Evolutionary conservation across 2,329 filamentous ascomycete genomes (phyloP).

Genomic region (Atkinsonella texensis): DNA sequence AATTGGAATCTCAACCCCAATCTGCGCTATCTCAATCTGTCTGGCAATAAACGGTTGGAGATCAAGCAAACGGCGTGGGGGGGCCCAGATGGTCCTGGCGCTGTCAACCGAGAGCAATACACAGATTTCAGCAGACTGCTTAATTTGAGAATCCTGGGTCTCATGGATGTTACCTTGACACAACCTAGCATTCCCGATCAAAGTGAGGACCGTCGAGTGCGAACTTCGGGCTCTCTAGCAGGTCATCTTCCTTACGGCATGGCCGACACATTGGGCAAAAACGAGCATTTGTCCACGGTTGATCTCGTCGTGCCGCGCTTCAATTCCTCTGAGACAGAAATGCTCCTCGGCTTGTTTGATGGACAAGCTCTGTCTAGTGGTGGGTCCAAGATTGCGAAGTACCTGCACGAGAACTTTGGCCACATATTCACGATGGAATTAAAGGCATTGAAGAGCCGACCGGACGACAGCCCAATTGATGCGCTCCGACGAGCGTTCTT

Average conservation of each 20-base stretch:
- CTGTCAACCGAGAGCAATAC: conserved; percentile 49
- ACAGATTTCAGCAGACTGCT: conserved; percentile 81
- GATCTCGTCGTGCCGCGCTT: conserved; percentile 92
- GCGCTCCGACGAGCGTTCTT: conserved; percentile 80
- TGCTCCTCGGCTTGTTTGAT: conserved; percentile 89
- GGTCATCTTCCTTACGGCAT: conserved; percentile 91
- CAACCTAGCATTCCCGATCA: conserved; percentile 90
- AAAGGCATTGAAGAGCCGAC: conserved; percentile 54
- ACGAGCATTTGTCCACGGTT: conserved; percentile 89
- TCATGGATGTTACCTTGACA: conserved; percentile 97
- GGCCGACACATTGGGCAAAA: conserved; percentile 87
- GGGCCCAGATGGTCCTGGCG: conserved; percentile 35
- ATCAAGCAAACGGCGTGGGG: conserved; percentile 52
- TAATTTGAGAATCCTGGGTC: conserved; percentile 75
- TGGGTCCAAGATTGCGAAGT: conserved; percentile 93
- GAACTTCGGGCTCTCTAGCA: conserved; percentile 90
- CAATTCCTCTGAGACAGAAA: conserved; percentile 80
- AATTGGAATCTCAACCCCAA: conserved; percentile 99
- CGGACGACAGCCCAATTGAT: conserved; percentile 65
- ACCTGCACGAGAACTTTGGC: conserved; percentile 89
- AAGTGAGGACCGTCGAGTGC: conserved; percentile 85
- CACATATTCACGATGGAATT: conserved; percentile 74
- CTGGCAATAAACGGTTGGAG: conserved; percentile 90
- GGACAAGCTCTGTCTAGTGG: conserved; percentile 80
- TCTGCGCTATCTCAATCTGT: conserved; percentile 87